phyloP scores from a whole-genome alignment of 1,284 basidiomycete species.

The Apiotrichum porosum region DNA sequence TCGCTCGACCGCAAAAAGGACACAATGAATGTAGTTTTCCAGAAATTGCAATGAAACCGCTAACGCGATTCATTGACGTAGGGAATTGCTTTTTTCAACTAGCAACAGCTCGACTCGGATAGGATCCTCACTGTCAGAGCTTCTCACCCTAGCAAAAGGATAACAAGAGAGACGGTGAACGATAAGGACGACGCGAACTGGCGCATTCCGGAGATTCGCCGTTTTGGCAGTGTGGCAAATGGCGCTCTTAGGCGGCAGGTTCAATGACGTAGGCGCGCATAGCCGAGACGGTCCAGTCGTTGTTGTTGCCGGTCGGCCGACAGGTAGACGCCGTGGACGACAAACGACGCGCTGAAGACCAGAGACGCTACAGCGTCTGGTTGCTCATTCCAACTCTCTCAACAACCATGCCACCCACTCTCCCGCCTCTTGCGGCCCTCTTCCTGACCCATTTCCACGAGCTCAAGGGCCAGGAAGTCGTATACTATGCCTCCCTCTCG shows the following conservation, averaged over 20 bases:
- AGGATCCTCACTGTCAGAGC: constrained; percentile 5
- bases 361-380: not conserved
- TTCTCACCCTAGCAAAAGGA: constrained; percentile 8
- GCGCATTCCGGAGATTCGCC: too few species aligned
- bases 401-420: constrained; percentile 5
- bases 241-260: too few species aligned
- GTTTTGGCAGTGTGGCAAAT: too few species aligned
- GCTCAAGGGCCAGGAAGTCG: constrained; percentile 38
- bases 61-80: not conserved
- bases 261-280: too few species aligned
- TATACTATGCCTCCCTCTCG: constrained; percentile 30
- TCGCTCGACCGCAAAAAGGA: not conserved
- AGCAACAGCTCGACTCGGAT: constrained; percentile 6
- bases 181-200: too few species aligned
- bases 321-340: too few species aligned
- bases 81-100: constrained; percentile 5
- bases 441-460: constrained; percentile 46
- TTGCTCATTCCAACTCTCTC: not conserved
- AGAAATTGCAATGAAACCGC: not conserved
- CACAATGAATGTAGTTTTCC: not conserved
- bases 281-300: too few species aligned
- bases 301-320: too few species aligned
- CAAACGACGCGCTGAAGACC: too few species aligned
- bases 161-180: too few species aligned
- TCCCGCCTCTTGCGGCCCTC: constrained; percentile 38